These are phyloP conservation scores for Sphaerosporella brunnea DNA, from an alignment of 495 filamentous ascomycete species.

Conservation along the genomic window DNA sequence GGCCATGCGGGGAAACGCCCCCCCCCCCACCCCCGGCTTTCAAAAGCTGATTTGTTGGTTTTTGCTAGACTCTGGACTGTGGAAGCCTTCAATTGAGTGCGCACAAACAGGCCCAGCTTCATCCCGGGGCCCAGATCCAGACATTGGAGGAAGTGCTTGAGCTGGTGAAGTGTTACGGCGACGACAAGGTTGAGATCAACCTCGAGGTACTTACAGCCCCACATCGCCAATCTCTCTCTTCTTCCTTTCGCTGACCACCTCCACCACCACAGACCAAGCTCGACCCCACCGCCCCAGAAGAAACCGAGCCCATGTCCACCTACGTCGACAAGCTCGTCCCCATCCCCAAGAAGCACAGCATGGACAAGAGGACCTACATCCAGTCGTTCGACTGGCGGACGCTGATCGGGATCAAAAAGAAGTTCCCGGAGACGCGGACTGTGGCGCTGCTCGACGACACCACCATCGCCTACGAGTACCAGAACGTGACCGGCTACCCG, in stretches of 20 bases:
- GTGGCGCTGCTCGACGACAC: constrained; percentile 24
- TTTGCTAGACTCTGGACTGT: constrained; percentile 24
- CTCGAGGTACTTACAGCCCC: constrained; percentile 15
- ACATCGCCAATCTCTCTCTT: not conserved
- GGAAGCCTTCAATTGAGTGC: constrained; percentile 16
- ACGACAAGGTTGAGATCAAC: constrained; percentile 21
- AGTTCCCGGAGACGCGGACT: constrained; percentile 21
- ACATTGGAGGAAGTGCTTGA: constrained; percentile 27
- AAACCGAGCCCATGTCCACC: constrained; percentile 20
- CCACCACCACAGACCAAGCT: constrained; percentile 19
- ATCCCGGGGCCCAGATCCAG: constrained; percentile 24
- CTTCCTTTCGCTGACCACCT: no score
- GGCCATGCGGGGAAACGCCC: no score
- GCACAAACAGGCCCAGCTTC: constrained; percentile 19
- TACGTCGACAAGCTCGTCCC: constrained; percentile 25
- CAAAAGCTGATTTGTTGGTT: no score
- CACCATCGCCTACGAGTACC: constrained; percentile 12
- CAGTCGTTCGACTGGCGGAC: constrained; percentile 28
- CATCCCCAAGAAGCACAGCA: constrained; percentile 17
- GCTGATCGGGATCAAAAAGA: constrained; percentile 24
- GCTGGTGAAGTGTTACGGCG: constrained; percentile 25
- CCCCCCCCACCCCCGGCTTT: not conserved
- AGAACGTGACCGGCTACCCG: constrained; percentile 19
- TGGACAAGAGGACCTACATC: constrained; percentile 21
- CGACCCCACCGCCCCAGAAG: constrained; percentile 20